Base-by-base conservation (phyloP, 1,284 basidiomycete species). In the Leucoagaricus sp. region DNA sequence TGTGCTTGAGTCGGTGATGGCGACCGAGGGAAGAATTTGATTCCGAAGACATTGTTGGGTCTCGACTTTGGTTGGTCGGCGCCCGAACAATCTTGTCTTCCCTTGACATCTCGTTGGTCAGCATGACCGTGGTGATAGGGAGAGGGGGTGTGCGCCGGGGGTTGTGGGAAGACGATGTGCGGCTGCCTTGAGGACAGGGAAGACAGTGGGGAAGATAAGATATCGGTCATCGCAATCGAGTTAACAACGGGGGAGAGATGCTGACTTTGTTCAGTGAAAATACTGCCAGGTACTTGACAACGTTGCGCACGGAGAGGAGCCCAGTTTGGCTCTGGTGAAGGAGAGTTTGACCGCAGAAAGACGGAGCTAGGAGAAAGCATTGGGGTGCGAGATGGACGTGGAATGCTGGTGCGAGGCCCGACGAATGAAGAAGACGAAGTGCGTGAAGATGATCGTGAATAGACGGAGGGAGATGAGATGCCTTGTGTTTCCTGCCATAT, bases 11-110 rank as follows among this genome's bases (percentile, higher is more conserved):
- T 33, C 61, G 71, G 66, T 66, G 74, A 65, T 60, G 71, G 63
- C 61, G 80, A 59, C 69, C 81, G 66, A 72, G 79, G 71, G 75
- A 82, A 72, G 73, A 80, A 70, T 67, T 78, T 69, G 71, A 76
- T 64, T 45, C 74, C 72, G 70, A 77, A 73, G 61, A 75, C 65
- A 33, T 40, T 52, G 49, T 47, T 56, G 57, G 26, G 33, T 54
- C 52, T 55, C 51, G 58, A 28, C 47, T 56, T 51, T 53, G 49
- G 15, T 46, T 45, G 51, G 21, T 10, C 25, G 21, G 34, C 8
- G 23, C 55, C 44, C 28, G 34, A 10, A 21, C 13, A 12, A 8
- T 13, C 40, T 21, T n/a, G n/a, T 25, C 49, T 42, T 45, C 41
- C 44, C 12, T 57, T 44, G 31, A 40, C 28, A 26, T 33, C 19